phyloP scores from a whole-genome alignment of 148 eudicot genomes.

The Rhododendron simsii region DNA sequence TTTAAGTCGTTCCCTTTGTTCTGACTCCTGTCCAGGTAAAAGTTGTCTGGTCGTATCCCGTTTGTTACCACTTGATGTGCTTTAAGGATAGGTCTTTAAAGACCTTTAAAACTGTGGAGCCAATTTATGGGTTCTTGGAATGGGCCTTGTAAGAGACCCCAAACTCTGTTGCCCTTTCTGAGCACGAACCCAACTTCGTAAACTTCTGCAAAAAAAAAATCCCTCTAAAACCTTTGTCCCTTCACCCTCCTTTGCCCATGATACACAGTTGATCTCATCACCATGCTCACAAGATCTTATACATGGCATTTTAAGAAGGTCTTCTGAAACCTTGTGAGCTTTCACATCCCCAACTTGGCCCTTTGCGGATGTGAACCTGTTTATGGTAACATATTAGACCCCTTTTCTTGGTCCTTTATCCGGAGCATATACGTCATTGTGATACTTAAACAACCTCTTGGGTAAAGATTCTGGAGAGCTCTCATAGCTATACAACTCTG shows the following conservation, averaged over 20 bases:
- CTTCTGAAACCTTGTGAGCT: background rate
- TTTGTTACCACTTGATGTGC: background rate
- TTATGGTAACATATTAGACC: background rate
- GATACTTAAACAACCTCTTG: background rate
- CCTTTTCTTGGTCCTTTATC: background rate
- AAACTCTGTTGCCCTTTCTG: background rate
- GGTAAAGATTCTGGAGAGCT: background rate
- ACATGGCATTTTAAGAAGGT: background rate
- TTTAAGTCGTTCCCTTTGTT: background rate
- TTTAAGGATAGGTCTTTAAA: background rate
- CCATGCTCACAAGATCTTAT: background rate
- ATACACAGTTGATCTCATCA: background rate
- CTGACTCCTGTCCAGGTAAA: background rate
- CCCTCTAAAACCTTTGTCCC: background rate
- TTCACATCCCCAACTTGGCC: background rate
- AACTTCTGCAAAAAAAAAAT: background rate
- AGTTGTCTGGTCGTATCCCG: background rate
- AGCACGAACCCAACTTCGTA: background rate
- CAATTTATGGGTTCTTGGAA: background rate
- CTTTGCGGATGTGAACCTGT: background rate
- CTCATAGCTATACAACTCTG: background rate
- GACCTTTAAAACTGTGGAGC: background rate
- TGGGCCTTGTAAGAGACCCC: background rate
- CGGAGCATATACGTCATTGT: background rate
- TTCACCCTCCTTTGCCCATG: background rate